A percentile compares a stretch with the other conserved stretches of the same genome.
phyloP scores from a whole-genome alignment of 441 rosid genomes.

The Jatropha podagrica region DNA sequence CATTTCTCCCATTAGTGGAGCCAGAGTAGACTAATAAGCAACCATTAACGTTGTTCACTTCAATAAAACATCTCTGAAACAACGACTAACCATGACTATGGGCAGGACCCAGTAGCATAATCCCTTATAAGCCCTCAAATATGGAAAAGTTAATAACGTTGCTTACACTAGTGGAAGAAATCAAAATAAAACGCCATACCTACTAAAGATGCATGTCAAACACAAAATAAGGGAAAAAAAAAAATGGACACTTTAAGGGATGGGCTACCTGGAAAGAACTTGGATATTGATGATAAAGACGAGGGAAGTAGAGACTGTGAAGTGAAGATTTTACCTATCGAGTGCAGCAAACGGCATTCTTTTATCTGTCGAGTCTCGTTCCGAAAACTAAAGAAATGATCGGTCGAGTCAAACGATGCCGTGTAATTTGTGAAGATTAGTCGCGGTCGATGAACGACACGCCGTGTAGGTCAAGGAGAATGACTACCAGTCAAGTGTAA shows the following conservation, averaged over 20 bases:
- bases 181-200: neutral
- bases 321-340: too few relatives aligned
- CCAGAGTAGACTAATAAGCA: neutral
- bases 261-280: neutral
- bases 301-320: neutral
- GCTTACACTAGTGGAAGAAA: neutral
- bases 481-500: too few relatives aligned
- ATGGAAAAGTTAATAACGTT: neutral
- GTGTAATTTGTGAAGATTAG: too few relatives aligned
- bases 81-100: constrained; percentile 7
- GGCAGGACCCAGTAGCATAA: constrained; percentile 16
- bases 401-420: neutral
- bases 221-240: neutral
- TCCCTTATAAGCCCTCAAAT: neutral
- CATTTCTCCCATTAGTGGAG: constrained; percentile 38
- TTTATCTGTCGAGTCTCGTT: too few relatives aligned
- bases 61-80: constrained; percentile 12
- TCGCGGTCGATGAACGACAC: neutral
- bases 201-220: neutral
- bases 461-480: neutral
- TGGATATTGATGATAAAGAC: neutral
- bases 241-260: too few relatives aligned
- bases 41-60: constrained; percentile 11
- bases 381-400: too few relatives aligned
- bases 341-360: too few relatives aligned